Base-by-base conservation (phyloP, 2,329 filamentous ascomycete genomes). In the Drechslerella stenobrocha region DNA sequence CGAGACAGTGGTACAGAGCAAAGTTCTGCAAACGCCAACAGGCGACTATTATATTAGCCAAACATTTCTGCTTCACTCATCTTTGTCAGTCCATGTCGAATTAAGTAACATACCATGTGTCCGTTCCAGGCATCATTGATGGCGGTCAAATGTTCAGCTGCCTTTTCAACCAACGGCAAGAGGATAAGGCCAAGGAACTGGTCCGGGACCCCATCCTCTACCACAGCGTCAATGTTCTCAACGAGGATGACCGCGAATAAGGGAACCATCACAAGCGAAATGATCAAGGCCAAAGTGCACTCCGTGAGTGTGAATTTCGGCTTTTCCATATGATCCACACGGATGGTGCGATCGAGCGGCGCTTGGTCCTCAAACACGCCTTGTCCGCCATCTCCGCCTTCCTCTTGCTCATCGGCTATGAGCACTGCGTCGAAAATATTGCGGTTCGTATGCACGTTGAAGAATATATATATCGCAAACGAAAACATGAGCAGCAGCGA, bases 101-200 rank as follows among this genome's bases (percentile, higher is more conserved):
- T 15, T 11, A 26, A 3, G 23, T n/a, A 9, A 59, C 50, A 7
- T 40, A 67, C 61, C 61, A 67, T 67, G 75, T 87, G 85, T 74
- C 88, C 84, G 72, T 89, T 87, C 81, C 85, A 92, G 22, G 89
- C 89, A 80, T 95, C 89, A 72, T 93, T 88, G 63, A 95, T 80
- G 40, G 89, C 88, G 1, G 88, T 91, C 46, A 95, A 78, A 76
- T 95, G 89, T 76, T 95, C 89, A 9, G 89, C 89, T 1, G 87
- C 86, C 76, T 95, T 95, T 74, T 95, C 90, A 3, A 93, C 89
- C 0, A 95, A 80, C 2, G 88, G 86, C 3, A 93, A 82, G 0
- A 95, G 80, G 70, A 93, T 92, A 34, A 95, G 79, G 73, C 89
- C 83, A 69, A 86, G 78, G 70, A 86, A 86, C 26, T 80, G 80